Evolutionary conservation across 108 stramenopile species (phyloP).

Genomic region (Cyclostephanos invisitatus): DNA sequence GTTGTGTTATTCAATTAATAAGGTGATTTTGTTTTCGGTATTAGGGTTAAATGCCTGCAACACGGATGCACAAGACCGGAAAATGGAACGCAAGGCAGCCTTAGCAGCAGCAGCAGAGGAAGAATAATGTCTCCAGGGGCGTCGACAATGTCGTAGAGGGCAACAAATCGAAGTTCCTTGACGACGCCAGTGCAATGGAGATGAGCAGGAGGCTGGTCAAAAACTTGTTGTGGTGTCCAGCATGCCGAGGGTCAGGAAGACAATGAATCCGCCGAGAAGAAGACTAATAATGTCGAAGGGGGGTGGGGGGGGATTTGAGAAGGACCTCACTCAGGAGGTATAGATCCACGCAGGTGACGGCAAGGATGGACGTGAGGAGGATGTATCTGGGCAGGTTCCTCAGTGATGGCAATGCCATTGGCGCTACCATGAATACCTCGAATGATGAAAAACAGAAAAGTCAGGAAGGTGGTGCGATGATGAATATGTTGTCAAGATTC

Average conservation of each 20-base stretch:
- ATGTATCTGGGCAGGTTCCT: slow-evolving; percentile 19
- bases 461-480: slow-evolving; percentile 3
- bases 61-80: too few relatives aligned
- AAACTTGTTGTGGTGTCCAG: slow-evolving; percentile 85
- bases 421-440: slow-evolving; percentile 9
- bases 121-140: not conserved
- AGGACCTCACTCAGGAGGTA: not conserved
- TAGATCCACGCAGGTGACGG: slow-evolving; percentile 26
- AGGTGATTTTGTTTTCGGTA: too few relatives aligned
- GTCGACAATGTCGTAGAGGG: not conserved
- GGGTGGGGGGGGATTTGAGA: not conserved
- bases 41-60: not conserved
- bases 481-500: slow-evolving; percentile 19
- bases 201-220: slow-evolving; percentile 74
- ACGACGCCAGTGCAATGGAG: slow-evolving; percentile 2
- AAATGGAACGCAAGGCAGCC: not conserved
- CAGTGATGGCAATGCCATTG: slow-evolving; percentile 26
- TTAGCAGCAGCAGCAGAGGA: too few relatives aligned
- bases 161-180: not conserved
- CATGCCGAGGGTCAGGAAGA: slow-evolving; percentile 23
- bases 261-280: slow-evolving; percentile 25
- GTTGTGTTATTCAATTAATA: too few relatives aligned
- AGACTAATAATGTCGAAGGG: slow-evolving; percentile 4
- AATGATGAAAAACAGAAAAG: slow-evolving; percentile 24
- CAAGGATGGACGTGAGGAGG: slow-evolving; percentile 40